phyloP scores from a whole-genome alignment of 148 eudicot species.

The Polygonum maritimum region DNA sequence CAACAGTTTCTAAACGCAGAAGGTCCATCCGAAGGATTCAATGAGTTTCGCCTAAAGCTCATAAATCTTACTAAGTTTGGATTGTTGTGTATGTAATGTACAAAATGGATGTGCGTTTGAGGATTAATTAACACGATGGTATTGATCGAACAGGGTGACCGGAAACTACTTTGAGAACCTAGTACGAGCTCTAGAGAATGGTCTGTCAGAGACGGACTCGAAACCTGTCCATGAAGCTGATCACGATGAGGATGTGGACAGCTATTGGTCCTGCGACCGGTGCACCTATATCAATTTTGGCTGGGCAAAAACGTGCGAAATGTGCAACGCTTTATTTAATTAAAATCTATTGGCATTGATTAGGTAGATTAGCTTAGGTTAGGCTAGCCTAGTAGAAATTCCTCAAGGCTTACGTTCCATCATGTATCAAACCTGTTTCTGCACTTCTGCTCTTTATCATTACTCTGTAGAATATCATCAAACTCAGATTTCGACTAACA shows the following conservation, averaged over 20 bases:
- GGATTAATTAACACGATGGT: conserved; percentile 11
- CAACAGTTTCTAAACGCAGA: conserved; percentile 44
- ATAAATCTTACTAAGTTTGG: conserved; percentile 48
- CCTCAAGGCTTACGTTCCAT: too few relatives aligned
- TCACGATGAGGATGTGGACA: neutral
- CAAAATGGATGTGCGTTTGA: conserved; percentile 16
- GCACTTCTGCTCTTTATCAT: too few relatives aligned
- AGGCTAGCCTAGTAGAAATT: too few relatives aligned
- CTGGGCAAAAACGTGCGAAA: neutral
- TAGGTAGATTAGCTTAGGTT: too few relatives aligned
- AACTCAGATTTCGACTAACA: too few relatives aligned
- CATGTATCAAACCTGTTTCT: too few relatives aligned
- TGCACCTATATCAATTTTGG: neutral
- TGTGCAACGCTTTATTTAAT: neutral
- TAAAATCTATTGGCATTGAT: too few relatives aligned
- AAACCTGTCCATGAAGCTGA: neutral
- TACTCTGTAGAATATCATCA: too few relatives aligned
- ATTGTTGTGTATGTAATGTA: neutral
- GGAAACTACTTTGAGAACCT: conserved; percentile 80
- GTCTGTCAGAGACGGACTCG: conserved; percentile 16
- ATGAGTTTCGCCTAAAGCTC: conserved; percentile 61
- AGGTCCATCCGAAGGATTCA: conserved; percentile 57
- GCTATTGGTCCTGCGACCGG: neutral
- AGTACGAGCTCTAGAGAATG: conserved; percentile 79
- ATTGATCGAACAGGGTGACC: conserved; percentile 46